A percentile compares a stretch with the other conserved stretches of the same genome.
Conservation (phyloP, 345 rosid species). For the Populus nigra region DNA sequence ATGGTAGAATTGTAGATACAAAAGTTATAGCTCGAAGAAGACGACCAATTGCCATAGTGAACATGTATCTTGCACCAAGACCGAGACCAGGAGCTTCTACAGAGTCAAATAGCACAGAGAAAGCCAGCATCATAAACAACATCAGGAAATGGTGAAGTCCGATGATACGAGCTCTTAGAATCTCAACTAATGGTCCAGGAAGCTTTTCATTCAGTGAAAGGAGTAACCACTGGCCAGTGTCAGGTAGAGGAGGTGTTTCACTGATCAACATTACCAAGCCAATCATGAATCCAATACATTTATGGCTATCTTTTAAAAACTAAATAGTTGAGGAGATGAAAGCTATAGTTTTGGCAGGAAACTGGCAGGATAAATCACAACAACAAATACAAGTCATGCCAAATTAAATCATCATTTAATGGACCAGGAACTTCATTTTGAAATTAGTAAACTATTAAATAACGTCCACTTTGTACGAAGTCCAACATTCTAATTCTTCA, state of each 20-base stretch:
- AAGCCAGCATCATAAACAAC: conserved; percentile 84
- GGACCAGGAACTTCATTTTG: not conserved
- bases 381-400: not conserved
- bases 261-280: conserved; percentile 44
- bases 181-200: conserved; percentile 60
- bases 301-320: conserved; percentile 3
- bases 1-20: conserved; percentile 82
- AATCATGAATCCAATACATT: conserved; percentile 14
- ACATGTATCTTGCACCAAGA: conserved; percentile 83
- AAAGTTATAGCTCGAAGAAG: conserved; percentile 87
- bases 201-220: conserved; percentile 82
- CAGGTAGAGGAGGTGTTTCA: conserved; percentile 74
- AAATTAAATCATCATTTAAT: not conserved
- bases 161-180: conserved; percentile 77
- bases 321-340: conserved; percentile 7
- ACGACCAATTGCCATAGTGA: conserved; percentile 90
- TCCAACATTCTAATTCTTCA: not conserved
- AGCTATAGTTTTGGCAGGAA: not conserved
- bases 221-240: conserved; percentile 90
- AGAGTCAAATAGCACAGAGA: conserved; percentile 77
- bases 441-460: not conserved
- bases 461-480: not conserved
- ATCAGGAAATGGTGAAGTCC: conserved; percentile 83
- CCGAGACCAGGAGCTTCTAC: conserved; percentile 94
- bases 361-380: not conserved